Percentiles rank a stretch among this genome's conserved stretches.
These are phyloP conservation scores for Sicyos edulis DNA, from an alignment of 306 rosid species.

Conservation along the genomic window DNA sequence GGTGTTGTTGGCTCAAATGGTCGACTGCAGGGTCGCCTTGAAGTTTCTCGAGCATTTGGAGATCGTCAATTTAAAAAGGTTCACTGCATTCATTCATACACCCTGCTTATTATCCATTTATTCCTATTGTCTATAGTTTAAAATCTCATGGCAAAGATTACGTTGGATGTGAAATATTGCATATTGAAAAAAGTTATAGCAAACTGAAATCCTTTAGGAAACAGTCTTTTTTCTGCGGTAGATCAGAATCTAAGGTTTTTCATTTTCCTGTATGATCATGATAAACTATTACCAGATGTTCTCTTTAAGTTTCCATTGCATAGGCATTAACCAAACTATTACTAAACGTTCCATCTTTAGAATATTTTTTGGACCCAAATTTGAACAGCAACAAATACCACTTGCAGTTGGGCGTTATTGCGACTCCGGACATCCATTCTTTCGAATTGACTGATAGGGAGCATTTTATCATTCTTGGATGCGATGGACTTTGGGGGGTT, in stretches of 20 bases:
- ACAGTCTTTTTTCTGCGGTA: neutral
- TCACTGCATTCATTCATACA: neutral
- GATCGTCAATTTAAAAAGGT: conserved; percentile 92
- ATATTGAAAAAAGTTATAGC: neutral
- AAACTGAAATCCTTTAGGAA: neutral
- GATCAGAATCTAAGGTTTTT: neutral
- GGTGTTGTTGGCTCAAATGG: conserved; percentile 83
- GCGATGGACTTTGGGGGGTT: conserved; percentile 98
- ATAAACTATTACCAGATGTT: neutral
- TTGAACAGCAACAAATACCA: conserved; percentile 23
- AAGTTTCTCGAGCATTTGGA: conserved; percentile 86
- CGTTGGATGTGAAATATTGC: conserved; percentile 1
- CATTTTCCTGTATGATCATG: neutral
- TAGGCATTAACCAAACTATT: neutral
- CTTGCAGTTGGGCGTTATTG: conserved; percentile 78
- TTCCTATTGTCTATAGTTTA: neutral
- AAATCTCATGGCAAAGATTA: conserved; percentile 1
- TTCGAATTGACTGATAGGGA: conserved; percentile 71
- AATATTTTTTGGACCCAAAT: conserved; percentile 3
- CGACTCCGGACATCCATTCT: conserved; percentile 73
- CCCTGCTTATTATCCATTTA: neutral
- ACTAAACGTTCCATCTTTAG: neutral
- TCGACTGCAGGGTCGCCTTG: conserved; percentile 78
- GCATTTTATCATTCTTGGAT: conserved; percentile 85
- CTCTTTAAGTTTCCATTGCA: neutral